A percentile compares a stretch with the other conserved stretches of the same genome.
Conservation (phyloP, 2,329 filamentous ascomycete species). For the Scedosporium minutisporum region DNA sequence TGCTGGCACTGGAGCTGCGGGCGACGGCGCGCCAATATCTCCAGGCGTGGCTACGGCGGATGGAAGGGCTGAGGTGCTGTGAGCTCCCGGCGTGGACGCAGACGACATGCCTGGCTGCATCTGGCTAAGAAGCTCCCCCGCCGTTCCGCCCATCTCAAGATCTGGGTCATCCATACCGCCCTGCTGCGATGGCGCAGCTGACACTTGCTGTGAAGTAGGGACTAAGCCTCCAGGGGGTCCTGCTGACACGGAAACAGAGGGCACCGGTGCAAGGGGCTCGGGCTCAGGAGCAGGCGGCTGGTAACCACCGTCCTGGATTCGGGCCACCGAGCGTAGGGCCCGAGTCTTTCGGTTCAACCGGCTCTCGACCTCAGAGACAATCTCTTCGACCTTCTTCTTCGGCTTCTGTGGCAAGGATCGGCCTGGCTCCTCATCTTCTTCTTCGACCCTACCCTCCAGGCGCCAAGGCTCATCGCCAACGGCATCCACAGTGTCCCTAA, state of each 20-base stretch:
- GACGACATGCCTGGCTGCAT: conserved; percentile 55
- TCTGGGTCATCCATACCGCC: conserved; percentile 51
- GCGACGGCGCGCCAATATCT: conserved; percentile 35
- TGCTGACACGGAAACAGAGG: conserved; percentile 12
- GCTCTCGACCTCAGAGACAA: conserved; percentile 65
- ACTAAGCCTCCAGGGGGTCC: conserved; percentile 10
- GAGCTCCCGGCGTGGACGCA: conserved; percentile 46
- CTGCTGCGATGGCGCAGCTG: conserved; percentile 44
- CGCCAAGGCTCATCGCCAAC: conserved; percentile 52
- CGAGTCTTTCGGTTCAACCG: conserved; percentile 58
- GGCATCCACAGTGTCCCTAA: conserved; percentile 57
- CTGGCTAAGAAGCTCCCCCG: conserved; percentile 56
- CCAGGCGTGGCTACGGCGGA: conserved; percentile 50
- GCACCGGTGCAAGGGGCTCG: conserved; percentile 17
- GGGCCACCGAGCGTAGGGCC: conserved; percentile 53
- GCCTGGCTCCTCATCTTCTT: conserved; percentile 36
- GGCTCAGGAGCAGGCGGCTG: conserved; percentile 50
- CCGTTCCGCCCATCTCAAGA: conserved; percentile 55
- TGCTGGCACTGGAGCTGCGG: conserved; percentile 22
- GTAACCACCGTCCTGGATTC: conserved; percentile 69
- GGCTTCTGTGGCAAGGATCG: conserved; percentile 28
- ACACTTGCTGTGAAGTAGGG: conserved; percentile 37
- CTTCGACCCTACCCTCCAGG: conserved; percentile 47
- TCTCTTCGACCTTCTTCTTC: conserved; percentile 55
- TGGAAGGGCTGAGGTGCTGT: conserved; percentile 37